Percentiles rank a stretch among this genome's conserved stretches.
These are phyloP conservation scores for Theobroma cacao DNA, from an alignment of 345 rosid genomes.

Conservation along the genomic window DNA sequence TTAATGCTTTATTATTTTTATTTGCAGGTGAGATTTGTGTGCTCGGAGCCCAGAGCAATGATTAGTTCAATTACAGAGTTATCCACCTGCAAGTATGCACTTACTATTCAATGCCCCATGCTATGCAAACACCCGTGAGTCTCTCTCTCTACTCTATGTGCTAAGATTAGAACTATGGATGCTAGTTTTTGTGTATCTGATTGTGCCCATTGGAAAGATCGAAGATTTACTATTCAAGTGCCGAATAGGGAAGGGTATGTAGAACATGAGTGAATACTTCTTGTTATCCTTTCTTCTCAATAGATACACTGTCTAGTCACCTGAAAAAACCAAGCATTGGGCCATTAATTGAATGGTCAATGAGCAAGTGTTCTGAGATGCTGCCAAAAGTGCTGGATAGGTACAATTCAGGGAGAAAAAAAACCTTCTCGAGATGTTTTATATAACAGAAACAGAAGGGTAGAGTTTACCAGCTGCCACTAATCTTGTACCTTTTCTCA, in stretches of 20 bases:
- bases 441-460: neutral
- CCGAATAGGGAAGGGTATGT: neutral
- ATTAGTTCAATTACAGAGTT: constrained; percentile 86
- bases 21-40: constrained; percentile 89
- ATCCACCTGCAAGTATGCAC: constrained; percentile 95
- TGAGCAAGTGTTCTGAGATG: too few species aligned
- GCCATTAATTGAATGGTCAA: neutral
- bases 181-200: neutral
- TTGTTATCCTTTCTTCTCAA: neutral
- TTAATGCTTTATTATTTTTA: neutral
- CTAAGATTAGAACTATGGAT: neutral
- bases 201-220: neutral
- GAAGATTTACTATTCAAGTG: neutral
- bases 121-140: constrained; percentile 95
- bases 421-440: neutral
- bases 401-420: neutral
- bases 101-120: constrained; percentile 72
- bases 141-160: constrained; percentile 15
- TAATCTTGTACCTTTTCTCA: neutral
- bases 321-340: too few species aligned
- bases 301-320: neutral
- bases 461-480: neutral
- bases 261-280: neutral
- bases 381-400: neutral
- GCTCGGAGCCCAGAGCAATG: constrained; percentile 89